Evolutionary conservation across 2,329 filamentous ascomycete species (phyloP).

Genomic region (Tolypocladium cylindrosporum): DNA sequence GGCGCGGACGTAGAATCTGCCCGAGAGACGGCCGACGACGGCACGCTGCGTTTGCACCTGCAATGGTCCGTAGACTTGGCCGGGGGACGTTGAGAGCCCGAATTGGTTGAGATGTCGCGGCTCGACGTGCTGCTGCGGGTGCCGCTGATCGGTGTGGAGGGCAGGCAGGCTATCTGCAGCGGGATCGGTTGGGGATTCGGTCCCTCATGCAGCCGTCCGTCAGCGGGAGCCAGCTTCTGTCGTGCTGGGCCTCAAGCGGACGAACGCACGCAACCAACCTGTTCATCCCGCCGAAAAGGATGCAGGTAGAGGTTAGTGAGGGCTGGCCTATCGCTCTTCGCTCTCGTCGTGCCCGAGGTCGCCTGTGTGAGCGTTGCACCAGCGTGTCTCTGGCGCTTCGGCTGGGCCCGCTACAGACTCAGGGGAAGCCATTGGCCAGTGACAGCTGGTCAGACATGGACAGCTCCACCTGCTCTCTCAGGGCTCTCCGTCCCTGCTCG

Average conservation of each 20-base stretch:
- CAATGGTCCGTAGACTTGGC: neutral
- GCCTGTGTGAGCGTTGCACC: neutral
- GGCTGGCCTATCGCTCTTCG: neutral
- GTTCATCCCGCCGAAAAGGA: neutral
- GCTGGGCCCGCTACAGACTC: neutral
- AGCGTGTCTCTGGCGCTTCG: neutral
- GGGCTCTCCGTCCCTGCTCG: neutral
- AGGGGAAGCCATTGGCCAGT: neutral
- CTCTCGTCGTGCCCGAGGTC: neutral
- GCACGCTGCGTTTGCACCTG: neutral
- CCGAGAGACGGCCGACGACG: neutral
- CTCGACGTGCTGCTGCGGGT: neutral
- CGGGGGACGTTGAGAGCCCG: neutral
- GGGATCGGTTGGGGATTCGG: neutral
- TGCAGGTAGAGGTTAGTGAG: neutral
- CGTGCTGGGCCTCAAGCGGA: neutral
- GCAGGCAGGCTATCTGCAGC: neutral
- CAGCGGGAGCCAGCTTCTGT: neutral
- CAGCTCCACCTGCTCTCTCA: neutral
- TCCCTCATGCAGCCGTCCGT: neutral
- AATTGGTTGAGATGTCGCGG: neutral
- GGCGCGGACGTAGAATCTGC: neutral
- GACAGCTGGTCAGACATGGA: neutral
- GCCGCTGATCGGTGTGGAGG: neutral
- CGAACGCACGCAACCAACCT: neutral